Evolutionary conservation across 768 basidiomycete genomes (phyloP), one percentile per base, ranked within the genome.

Genomic region (Butyriboletus loyo): DNA sequence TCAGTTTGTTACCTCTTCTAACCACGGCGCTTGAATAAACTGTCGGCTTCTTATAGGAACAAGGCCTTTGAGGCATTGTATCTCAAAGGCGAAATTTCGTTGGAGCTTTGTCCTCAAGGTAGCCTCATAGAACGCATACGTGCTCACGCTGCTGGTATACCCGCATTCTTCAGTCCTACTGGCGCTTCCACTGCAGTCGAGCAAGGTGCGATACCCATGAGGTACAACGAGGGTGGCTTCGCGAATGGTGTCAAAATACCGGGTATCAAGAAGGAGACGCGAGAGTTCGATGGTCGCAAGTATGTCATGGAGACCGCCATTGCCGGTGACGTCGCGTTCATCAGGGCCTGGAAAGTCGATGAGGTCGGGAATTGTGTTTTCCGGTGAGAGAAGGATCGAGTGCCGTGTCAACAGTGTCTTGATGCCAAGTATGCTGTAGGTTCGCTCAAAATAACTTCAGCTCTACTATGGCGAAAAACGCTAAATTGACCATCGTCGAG

Each of bases 131-230:
- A 94, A 65, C 86, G 92, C 52, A 77, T 94, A 54, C 86, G 92
- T 32, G 89, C 93, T 7, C 88, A 91, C 52, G 92, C 91, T 9
- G 89, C 91, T 11, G 93, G 93, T 46, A 92, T 93, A 54, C 92
- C 93, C 17, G 92, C 87, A n/a, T 93, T 97, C 76, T 95, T 77
- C 71, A 96, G 91, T 6, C 93, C 92, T 15, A 93, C 92, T 0
- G 93, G 94, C 15, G 89, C 90, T 8, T 81, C 80, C 21, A 94
- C 92, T 19, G 89, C 89, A 3, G 81, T 92, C 3, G 89, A 94
- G 68, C 73, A 83, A 42, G 92, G 92, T 2, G 69, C 78, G 4
- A 90, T 94, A 61, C 88, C 92, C 25, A 79, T 87, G 58, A 80
- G 85, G 22, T 92, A 91, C 69, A 86, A 88, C 45, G 75, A 81